Percentiles rank a stretch among this genome's conserved stretches.
phyloP scores from a whole-genome alignment of 129 eudicot genomes.

The Calendula officinalis region DNA sequence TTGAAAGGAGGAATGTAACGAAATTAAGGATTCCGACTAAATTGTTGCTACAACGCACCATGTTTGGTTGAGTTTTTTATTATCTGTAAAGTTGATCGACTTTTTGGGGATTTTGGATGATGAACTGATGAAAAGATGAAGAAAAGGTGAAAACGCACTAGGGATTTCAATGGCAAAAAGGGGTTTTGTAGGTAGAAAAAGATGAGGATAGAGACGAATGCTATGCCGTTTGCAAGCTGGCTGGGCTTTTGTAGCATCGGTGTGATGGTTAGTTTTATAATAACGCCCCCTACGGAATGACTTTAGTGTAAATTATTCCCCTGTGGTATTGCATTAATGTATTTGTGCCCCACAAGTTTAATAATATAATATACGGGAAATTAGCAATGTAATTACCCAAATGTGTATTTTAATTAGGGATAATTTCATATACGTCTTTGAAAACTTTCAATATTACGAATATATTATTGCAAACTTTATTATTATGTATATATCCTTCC shows the following conservation, averaged over 20 bases:
- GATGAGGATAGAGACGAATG: background rate
- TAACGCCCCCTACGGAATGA: background rate
- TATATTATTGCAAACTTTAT: too few species aligned
- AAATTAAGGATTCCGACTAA: constrained; percentile 70
- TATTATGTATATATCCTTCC: too few species aligned
- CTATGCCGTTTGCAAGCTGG: constrained; percentile 9
- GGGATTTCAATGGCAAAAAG: constrained; percentile 11
- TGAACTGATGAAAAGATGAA: constrained; percentile 19
- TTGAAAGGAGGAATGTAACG: constrained; percentile 67
- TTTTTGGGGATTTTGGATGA: constrained; percentile 26
- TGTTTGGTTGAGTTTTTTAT: constrained; percentile 6
- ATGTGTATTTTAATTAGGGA: too few species aligned
- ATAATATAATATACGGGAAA: background rate
- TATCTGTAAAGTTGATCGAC: constrained; percentile 19
- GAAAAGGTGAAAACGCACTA: constrained; percentile 13
- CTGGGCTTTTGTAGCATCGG: constrained; percentile 11
- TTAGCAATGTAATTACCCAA: too few species aligned
- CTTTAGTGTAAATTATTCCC: background rate
- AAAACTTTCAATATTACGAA: too few species aligned
- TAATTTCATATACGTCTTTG: too few species aligned
- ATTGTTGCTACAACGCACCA: constrained; percentile 73
- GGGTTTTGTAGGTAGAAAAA: background rate
- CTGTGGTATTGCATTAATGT: background rate
- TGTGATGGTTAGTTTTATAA: constrained; percentile 8
- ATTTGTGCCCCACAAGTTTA: background rate